phyloP scores from a whole-genome alignment of 164 flowering plant genomes.

The Magnolia sinica region DNA sequence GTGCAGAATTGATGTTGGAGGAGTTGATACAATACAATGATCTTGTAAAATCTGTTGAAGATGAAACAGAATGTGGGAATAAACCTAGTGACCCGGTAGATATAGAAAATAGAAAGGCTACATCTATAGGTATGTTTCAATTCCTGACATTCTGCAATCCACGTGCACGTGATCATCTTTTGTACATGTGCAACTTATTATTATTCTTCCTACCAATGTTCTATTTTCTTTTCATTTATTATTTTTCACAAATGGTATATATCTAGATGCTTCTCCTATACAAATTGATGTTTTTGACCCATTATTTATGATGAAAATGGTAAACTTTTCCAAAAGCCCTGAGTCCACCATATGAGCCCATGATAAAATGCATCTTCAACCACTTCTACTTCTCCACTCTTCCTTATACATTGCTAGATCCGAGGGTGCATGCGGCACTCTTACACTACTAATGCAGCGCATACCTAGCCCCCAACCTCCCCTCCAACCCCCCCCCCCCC shows the following conservation, averaged over 20 bases:
- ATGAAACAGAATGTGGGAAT: conserved; percentile 18
- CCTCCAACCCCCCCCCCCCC: too few species aligned
- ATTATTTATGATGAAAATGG: too few species aligned
- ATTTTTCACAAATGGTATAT: background rate
- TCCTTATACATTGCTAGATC: too few species aligned
- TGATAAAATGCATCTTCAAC: too few species aligned
- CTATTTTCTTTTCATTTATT: background rate
- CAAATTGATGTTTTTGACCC: too few species aligned
- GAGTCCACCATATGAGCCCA: too few species aligned
- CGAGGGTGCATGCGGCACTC: too few species aligned
- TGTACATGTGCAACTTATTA: background rate
- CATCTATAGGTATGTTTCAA: conserved; percentile 25
- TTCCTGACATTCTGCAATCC: background rate
- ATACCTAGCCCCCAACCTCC: too few species aligned
- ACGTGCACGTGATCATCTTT: too few species aligned
- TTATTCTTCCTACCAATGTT: background rate
- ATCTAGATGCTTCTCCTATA: background rate
- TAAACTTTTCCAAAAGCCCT: too few species aligned
- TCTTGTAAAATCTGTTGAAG: conserved; percentile 52
- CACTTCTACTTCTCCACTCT: too few species aligned
- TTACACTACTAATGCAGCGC: too few species aligned
- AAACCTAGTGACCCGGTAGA: conserved; percentile 13
- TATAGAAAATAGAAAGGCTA: conserved; percentile 15
- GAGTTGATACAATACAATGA: conserved; percentile 92
- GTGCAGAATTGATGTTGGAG: conserved; percentile 75